These are phyloP conservation scores for Entophlyctis luteolus DNA, from an alignment of 192 early-diverging fungal genomes.

Conservation along the genomic window DNA sequence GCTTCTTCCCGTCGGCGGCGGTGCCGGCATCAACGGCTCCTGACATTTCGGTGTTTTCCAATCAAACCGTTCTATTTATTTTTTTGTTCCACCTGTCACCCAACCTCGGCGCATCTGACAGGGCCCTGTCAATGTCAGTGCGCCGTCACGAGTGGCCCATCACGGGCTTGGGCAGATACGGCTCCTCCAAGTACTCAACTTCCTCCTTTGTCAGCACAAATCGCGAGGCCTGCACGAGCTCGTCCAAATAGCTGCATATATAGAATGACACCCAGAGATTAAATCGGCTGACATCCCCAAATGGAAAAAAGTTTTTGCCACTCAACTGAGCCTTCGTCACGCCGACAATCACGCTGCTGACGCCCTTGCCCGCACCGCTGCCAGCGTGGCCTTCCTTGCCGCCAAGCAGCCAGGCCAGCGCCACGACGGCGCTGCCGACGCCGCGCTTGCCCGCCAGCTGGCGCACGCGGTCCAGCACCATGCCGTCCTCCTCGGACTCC, in stretches of 20 bases:
- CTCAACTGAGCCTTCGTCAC: conserved; percentile 15
- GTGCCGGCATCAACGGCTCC: too few relatives aligned
- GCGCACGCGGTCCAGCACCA: conserved; percentile 27
- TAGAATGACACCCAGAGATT: too few relatives aligned
- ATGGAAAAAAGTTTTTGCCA: background rate
- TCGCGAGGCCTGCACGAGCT: conserved; percentile 9
- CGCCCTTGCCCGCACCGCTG: conserved; percentile 7
- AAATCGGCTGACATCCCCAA: background rate
- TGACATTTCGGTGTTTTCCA: too few relatives aligned
- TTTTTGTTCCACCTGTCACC: too few relatives aligned
- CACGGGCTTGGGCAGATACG: conserved; percentile 18
- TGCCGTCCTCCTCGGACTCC: conserved; percentile 32
- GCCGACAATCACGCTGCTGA: conserved; percentile 9
- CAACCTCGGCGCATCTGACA: too few relatives aligned
- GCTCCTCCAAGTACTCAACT: conserved; percentile 25
- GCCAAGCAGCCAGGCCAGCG: conserved; percentile 39
- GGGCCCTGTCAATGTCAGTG: background rate
- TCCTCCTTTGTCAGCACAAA: conserved; percentile 21
- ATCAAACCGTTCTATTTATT: too few relatives aligned
- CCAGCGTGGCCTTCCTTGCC: conserved; percentile 5
- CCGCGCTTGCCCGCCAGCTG: conserved; percentile 40
- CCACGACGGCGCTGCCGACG: conserved; percentile 44
- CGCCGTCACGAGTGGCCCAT: conserved; percentile 16
- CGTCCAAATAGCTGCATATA: conserved; percentile 4
- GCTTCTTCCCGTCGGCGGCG: too few relatives aligned